Percentiles rank a stretch among this genome's conserved stretches.
Conservation (phyloP, 345 rosid genomes). For the Lagerstroemia speciosa region DNA sequence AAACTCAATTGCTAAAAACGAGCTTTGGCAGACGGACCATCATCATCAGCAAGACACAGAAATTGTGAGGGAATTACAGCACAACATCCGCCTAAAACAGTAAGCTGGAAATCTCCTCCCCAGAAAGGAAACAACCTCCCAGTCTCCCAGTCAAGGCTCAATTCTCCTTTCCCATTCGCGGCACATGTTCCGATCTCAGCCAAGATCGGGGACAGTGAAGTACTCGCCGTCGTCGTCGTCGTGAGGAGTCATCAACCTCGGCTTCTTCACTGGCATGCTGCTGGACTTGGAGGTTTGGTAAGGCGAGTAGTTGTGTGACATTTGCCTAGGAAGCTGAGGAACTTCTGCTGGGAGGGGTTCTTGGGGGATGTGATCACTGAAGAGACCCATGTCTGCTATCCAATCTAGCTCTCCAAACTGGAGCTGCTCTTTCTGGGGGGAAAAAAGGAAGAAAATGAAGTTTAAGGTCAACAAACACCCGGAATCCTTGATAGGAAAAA, state of each 20-base stretch:
- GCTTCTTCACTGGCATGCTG: constrained; percentile 66
- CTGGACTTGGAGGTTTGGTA: constrained; percentile 44
- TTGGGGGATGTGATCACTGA: constrained; percentile 49
- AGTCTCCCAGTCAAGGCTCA: neutral
- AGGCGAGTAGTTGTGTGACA: constrained; percentile 24
- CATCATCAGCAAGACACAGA: neutral
- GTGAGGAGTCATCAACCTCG: constrained; percentile 46
- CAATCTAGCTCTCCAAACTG: constrained; percentile 78
- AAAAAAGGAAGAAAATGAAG: neutral
- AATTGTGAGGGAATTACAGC: neutral
- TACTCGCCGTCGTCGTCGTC: constrained; percentile 68
- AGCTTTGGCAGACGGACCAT: neutral
- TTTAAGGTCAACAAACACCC: too few species aligned
- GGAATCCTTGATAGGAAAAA: too few species aligned
- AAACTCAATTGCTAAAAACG: too few species aligned
- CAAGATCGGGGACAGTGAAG: constrained; percentile 84
- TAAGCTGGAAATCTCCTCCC: neutral
- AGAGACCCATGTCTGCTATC: constrained; percentile 70
- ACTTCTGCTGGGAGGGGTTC: constrained; percentile 77
- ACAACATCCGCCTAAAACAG: neutral
- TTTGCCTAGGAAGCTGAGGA: constrained; percentile 55
- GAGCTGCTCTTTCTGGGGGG: constrained; percentile 70
- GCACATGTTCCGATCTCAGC: constrained; percentile 21
- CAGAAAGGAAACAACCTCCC: neutral
- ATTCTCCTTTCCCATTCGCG: neutral